Base-by-base conservation (phyloP, 345 rosid genomes). In the Geranium brycei region DNA sequence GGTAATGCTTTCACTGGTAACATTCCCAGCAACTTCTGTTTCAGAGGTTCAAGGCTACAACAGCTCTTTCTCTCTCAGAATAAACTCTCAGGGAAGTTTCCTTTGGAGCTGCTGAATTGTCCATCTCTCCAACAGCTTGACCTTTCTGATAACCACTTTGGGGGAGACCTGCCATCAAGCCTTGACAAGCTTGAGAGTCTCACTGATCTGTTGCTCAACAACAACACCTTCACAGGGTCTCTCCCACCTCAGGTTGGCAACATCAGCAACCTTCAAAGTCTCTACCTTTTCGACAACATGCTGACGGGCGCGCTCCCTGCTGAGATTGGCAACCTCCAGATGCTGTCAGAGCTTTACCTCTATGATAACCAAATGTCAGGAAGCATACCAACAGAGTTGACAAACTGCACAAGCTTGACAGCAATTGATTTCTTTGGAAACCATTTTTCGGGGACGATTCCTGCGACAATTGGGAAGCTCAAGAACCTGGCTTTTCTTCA, bases 331-430 rank as follows among this genome's bases (percentile, higher is more conserved):
- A 86, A 67, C 51, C 68, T 87, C 8, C 78, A 75, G 63, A 82
- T 64, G 61, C 64, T 92, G 71, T 76, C 75, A 68, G 19, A 51
- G 38, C 30, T 92, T 28, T 86, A 72, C 70, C 91, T 92, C 3
- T 92, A 80, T 30, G 86, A 83, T 57, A 92, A 89, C 67, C 90
- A 75, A 72, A 81, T 89, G 78, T 80, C 86, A 1, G 98, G 95
- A 71, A 76, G 12, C 38, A 81, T 92, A 53, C 97, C 95, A 51
- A 59, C 69, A 19, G 92, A 87, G 80, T 67, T 91, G 56, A 81
- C 91, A 32, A 86, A 89, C 75, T 91, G 98, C 78, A 69, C 87
- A 10, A 79, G 79, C 67, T 71, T 91, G 62, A 83, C 78, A 19
- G 68, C 6, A 47, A 63, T 91, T 23, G 98, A 91, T 76, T 78